phyloP scores from a whole-genome alignment of 768 basidiomycete genomes.

The Suillus lakei region DNA sequence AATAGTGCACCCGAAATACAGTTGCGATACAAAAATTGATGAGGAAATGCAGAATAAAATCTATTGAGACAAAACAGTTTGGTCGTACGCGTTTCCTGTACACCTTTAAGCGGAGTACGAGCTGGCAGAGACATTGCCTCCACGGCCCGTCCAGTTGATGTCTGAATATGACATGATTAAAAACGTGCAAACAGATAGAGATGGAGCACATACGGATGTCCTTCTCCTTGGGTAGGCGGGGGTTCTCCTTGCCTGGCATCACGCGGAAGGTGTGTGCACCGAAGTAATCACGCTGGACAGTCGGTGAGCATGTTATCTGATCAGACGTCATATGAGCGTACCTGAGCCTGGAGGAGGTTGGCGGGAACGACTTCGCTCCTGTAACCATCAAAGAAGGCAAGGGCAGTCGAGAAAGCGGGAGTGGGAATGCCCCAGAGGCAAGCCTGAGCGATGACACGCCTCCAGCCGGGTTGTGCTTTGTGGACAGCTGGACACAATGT shows the following conservation, averaged over 20 bases:
- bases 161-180: constrained; percentile 49
- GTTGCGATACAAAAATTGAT: constrained; percentile 10
- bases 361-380: constrained; percentile 94
- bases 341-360: constrained; percentile 94
- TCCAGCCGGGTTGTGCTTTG: constrained; percentile 97
- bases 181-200: not conserved
- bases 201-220: constrained; percentile 80
- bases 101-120: constrained; percentile 70
- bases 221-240: constrained; percentile 74
- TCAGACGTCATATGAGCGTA: constrained; percentile 28
- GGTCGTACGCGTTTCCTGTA: constrained; percentile 1
- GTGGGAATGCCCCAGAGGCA: constrained; percentile 98
- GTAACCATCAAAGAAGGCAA: constrained; percentile 99
- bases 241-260: constrained; percentile 89
- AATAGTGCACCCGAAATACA: constrained; percentile 17
- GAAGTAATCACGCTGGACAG: constrained; percentile 89
- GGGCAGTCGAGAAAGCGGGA: constrained; percentile 96
- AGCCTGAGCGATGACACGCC: constrained; percentile 94
- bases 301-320: constrained; percentile 13
- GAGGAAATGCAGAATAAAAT: constrained; percentile 16
- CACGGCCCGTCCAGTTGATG: constrained; percentile 98
- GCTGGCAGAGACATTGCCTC: constrained; percentile 91
- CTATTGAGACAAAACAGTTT: constrained; percentile 19
- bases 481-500: constrained; percentile 66
- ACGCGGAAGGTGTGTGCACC: constrained; percentile 99